Evolutionary conservation across 139 green algal genomes (phyloP), one percentile per base, ranked within the genome.

Genomic region (Micractinium sp.): DNA sequence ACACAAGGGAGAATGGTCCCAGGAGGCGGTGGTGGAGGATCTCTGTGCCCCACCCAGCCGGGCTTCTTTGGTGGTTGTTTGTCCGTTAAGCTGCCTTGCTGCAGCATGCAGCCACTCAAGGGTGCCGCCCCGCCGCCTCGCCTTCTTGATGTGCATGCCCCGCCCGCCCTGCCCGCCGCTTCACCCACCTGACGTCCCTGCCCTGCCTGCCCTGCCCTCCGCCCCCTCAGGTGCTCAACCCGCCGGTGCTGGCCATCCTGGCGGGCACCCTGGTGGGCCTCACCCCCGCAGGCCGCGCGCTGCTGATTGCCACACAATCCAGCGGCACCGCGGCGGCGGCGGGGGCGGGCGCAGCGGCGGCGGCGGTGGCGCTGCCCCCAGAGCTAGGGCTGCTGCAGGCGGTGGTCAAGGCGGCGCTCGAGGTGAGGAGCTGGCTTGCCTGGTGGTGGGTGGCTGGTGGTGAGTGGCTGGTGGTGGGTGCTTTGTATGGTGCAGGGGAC

Each of bases 211-310:
- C 66, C 60, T 14, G n/a, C 39, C 23, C 33, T 23, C 18, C 33
- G 0, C 31, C 22, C 33, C 33, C 27, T 82, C 91, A 92, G 89
- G 79, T 94, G 12, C 38, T 96, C 15, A 96, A 96, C 74, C 94
- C 94, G 1, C 94, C 94, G 1, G 78, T 96, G 56, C 67, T 94
- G 33, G 93, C 91, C 53, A 91, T 96, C 60, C 31, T 95, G 25
- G 56, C 81, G 9, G 95, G 92, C 39, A 82, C 93, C n/a, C 1
- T 93, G 61, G 80, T 95, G 13, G 94, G 94, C 4, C 81, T 96
- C 33, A 89, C 92, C 5, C 94, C 95, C 3, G 16, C 85, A 2
- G 93, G 92, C 29, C 53, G 79, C 18, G 85, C 61, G 15, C 76
- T 94, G 22, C 86, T 96, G 74, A 78, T 82, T 31, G 39, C 89